A percentile compares a stretch with the other conserved stretches of the same genome.
Evolutionary conservation across 371 early-diverging fungal species (phyloP).

Genomic region (Saksenaea vasiformis): DNA sequence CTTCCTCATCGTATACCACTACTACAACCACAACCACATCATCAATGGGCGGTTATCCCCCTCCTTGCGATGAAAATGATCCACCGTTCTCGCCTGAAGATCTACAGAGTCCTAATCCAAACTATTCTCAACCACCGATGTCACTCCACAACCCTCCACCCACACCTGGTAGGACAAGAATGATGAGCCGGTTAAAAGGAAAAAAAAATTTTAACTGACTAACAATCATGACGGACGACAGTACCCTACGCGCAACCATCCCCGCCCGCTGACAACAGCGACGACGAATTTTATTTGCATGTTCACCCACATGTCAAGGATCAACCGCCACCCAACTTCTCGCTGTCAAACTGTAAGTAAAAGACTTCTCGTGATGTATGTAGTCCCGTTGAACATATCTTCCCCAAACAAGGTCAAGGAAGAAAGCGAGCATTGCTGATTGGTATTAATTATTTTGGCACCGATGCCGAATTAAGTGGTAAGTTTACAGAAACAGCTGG

Average conservation of each 20-base stretch:
- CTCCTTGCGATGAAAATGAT: neutral
- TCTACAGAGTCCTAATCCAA: conserved; percentile 18
- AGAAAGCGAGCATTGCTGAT: conserved; percentile 85
- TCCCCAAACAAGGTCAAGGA: conserved; percentile 43
- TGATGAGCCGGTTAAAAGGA: neutral
- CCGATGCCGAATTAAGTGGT: conserved; percentile 67
- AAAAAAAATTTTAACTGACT: conserved; percentile 1
- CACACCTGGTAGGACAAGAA: conserved; percentile 20
- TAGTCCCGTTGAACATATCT: neutral
- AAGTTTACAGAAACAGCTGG: conserved; percentile 5
- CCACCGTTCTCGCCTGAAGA: neutral
- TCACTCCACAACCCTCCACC: conserved; percentile 31
- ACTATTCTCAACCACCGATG: conserved; percentile 29
- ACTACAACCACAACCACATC: neutral
- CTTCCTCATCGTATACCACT: neutral
- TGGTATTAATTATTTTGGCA: conserved; percentile 90
- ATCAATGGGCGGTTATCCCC: neutral
- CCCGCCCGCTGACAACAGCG: conserved; percentile 9
- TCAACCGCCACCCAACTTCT: conserved; percentile 37
- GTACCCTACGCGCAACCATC: conserved; percentile 25
- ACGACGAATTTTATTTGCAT: conserved; percentile 30
- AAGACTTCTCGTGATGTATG: neutral
- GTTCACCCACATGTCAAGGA: conserved; percentile 35
- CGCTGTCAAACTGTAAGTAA: conserved; percentile 71
- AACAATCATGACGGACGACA: conserved; percentile 8